Evolutionary conservation across 2,329 filamentous ascomycete species (phyloP).

Genomic region (Diaporthe nobilis): DNA sequence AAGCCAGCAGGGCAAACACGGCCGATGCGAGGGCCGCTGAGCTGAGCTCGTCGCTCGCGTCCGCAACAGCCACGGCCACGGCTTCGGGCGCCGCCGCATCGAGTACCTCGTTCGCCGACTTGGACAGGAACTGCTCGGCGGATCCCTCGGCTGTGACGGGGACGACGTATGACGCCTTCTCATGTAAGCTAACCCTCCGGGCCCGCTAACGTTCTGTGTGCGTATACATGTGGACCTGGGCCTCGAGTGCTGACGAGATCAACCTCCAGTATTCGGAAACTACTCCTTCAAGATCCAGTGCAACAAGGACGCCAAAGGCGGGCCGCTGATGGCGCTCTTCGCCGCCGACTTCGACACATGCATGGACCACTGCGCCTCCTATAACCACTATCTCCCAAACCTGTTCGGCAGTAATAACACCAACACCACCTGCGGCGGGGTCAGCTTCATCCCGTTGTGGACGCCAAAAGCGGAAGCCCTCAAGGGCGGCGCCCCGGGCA

Average conservation of each 20-base stretch:
- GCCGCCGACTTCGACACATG: conserved; percentile 59
- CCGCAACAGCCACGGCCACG: conserved; percentile 44
- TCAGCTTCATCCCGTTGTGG: conserved; percentile 61
- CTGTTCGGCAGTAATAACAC: conserved; percentile 46
- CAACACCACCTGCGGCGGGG: conserved; percentile 55
- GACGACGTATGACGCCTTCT: conserved; percentile 56
- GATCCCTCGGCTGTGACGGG: conserved; percentile 53
- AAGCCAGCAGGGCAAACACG: conserved; percentile 55
- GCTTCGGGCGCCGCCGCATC: conserved; percentile 43
- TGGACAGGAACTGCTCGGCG: conserved; percentile 59
- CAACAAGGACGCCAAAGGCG: conserved; percentile 57
- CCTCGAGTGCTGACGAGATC: conserved; percentile 38
- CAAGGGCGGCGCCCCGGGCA: conserved; percentile 55
- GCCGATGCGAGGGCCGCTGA: conserved; percentile 52
- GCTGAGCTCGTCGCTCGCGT: conserved; percentile 46
- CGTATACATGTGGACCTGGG: neutral
- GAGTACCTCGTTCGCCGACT: conserved; percentile 47
- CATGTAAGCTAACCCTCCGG: conserved; percentile 49
- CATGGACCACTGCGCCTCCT: conserved; percentile 63
- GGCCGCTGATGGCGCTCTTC: conserved; percentile 58
- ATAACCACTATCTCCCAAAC: conserved; percentile 50
- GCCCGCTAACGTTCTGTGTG: neutral
- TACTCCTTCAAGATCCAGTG: conserved; percentile 59
- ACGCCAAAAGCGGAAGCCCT: conserved; percentile 54
- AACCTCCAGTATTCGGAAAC: conserved; percentile 52